Percentiles rank a stretch among this genome's conserved stretches.
Evolutionary conservation across 345 rosid genomes (phyloP).

Genomic region (Luvunga scandens): DNA sequence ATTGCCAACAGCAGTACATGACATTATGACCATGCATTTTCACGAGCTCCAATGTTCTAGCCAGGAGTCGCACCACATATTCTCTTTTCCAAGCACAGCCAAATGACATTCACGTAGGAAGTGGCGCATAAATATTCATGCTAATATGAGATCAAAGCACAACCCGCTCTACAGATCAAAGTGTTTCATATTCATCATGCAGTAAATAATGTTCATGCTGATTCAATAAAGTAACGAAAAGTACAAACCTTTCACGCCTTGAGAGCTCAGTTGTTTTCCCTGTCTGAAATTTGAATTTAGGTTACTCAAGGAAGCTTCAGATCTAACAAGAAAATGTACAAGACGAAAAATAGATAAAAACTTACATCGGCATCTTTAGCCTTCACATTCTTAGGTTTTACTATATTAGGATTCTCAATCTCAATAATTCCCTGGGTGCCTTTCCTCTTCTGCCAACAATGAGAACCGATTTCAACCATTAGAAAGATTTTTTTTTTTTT

Average conservation of each 20-base stretch:
- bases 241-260: conserved; percentile 89
- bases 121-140: background rate
- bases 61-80: background rate
- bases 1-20: background rate
- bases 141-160: background rate
- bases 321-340: background rate
- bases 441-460: conserved; percentile 60
- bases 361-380: conserved; percentile 79
- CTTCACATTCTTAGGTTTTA: conserved; percentile 57
- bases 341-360: background rate
- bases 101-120: background rate
- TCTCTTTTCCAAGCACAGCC: background rate
- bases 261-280: conserved; percentile 88
- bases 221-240: conserved; percentile 6
- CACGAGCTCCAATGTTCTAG: background rate
- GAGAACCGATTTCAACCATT: background rate
- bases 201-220: background rate
- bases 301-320: background rate
- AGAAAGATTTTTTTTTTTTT: background rate
- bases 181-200: background rate
- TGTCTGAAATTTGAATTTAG: conserved; percentile 36
- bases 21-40: background rate
- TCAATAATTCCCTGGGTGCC: conserved; percentile 80
- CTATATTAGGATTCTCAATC: conserved; percentile 87
- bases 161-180: background rate